phyloP scores from a whole-genome alignment of 2,329 filamentous ascomycete genomes.

The Venturia aucupariae region DNA sequence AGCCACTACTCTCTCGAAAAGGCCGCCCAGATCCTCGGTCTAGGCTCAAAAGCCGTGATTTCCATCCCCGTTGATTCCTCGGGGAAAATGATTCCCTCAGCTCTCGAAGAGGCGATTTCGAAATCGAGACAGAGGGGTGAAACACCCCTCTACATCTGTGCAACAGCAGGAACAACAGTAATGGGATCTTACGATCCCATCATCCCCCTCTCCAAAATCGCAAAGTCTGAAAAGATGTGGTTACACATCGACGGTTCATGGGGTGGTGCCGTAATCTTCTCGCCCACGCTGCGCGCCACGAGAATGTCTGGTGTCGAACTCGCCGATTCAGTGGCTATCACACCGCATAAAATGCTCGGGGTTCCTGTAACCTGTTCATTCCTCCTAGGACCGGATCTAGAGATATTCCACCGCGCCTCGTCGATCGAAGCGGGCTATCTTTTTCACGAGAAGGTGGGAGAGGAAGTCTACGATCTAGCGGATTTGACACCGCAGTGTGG shows the following conservation, averaged over 20 bases:
- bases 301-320: constrained; percentile 63
- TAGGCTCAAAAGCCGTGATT: constrained; percentile 67
- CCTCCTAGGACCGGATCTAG: constrained; percentile 67
- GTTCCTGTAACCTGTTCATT: constrained; percentile 87
- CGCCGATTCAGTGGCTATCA: constrained; percentile 77
- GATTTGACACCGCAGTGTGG: constrained; percentile 93
- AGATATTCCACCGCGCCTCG: constrained; percentile 72
- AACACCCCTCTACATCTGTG: constrained; percentile 90
- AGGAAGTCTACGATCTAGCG: constrained; percentile 70
- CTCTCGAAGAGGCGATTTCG: constrained; percentile 54
- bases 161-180: constrained; percentile 90
- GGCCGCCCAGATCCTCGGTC: constrained; percentile 80
- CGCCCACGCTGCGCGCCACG: constrained; percentile 43
- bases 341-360: constrained; percentile 96
- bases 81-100: constrained; percentile 61
- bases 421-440: constrained; percentile 76
- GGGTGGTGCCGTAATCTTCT: constrained; percentile 81
- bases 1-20: constrained; percentile 95
- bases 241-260: constrained; percentile 88
- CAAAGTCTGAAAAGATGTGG: constrained; percentile 68
- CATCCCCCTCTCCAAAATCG: constrained; percentile 57
- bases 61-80: constrained; percentile 61
- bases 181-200: constrained; percentile 83
- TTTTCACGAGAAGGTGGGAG: constrained; percentile 32
- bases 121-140: constrained; percentile 56